Evolutionary conservation across 345 rosid genomes (phyloP).

Genomic region (Eucalyptus pauciflora): DNA sequence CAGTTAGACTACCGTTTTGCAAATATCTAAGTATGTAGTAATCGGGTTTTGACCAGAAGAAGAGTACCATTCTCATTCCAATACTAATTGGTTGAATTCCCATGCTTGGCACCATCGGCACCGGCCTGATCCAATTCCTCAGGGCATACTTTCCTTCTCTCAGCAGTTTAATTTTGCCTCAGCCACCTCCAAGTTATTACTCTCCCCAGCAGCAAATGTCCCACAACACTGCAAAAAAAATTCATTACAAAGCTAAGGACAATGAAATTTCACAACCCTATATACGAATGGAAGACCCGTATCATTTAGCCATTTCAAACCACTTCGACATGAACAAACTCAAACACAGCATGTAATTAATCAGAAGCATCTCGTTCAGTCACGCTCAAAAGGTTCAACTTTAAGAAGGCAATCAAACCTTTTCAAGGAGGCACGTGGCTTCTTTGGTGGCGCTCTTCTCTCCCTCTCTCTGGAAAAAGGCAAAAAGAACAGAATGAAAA

Average conservation of each 20-base stretch:
- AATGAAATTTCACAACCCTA: background rate
- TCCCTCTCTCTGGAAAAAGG: constrained; percentile 48
- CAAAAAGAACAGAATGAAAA: background rate
- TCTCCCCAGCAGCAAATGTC: background rate
- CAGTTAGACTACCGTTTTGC: background rate
- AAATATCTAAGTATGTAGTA: background rate
- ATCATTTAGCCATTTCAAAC: background rate
- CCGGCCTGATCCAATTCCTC: constrained; percentile 3
- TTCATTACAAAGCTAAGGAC: background rate
- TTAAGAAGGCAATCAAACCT: constrained; percentile 15
- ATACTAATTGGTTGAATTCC: background rate
- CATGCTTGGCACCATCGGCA: background rate
- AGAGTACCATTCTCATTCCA: background rate
- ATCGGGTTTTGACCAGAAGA: background rate
- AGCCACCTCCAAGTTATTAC: background rate
- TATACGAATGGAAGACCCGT: background rate
- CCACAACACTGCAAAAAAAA: background rate
- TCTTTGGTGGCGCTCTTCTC: constrained; percentile 88
- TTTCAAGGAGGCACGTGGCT: constrained; percentile 62
- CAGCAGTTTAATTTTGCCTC: background rate
- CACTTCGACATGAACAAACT: background rate
- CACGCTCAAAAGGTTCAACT: background rate
- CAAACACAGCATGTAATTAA: background rate
- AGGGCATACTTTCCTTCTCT: background rate
- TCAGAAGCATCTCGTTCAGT: background rate